Base-by-base conservation (phyloP, 2,329 filamentous ascomycete genomes). In the Colletotrichum kahawae region DNA sequence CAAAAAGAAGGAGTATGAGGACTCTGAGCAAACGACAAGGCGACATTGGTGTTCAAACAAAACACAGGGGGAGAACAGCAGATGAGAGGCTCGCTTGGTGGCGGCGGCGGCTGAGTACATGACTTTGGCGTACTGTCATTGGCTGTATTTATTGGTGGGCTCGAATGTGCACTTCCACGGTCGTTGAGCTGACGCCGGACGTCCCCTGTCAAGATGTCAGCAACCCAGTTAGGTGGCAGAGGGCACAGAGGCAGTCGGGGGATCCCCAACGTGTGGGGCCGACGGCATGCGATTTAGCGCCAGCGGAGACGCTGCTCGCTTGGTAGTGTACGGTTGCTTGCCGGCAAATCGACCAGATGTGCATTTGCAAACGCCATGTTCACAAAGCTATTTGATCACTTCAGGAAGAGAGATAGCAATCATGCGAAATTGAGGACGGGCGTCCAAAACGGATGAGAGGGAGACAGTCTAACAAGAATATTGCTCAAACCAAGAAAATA, bases 11-110 rank as follows among this genome's bases (percentile, higher is more conserved):
- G 56, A 27, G 54, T 36, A 10, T 27, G n/a, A 67, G 31, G 16
- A 31, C 31, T 38, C 51, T 36, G 69, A 79, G 69, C 78, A 68
- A 67, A 65, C 70, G n/a, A 51, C 69, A 34, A 24, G 51, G 29
- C n/a, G 18, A 14, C 18, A 51, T 67, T n/a, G 34, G 29, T 56
- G 56, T 33, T 48, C 54, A 16, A 62, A 60, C 14, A 60, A 63
- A 64, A 27, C 9, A 43, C 27, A 9, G 48, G 31, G 14, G 48
- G 24, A 60, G n/a, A 24, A 62, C 9, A 29, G 27, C 66, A 27
- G 33, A 21, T 36, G 66, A 59, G 12, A 67, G 27, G 43, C 18
- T 38, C 31, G 24, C 48, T 43, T 43, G 27, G 38, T 33, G 43
- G 56, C 63, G 72, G 56, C 63, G 72, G 57, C 57, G 68, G 62